Evolutionary conservation across 2,329 filamentous ascomycete genomes (phyloP).

Genomic region (Monosporascus sp.): DNA sequence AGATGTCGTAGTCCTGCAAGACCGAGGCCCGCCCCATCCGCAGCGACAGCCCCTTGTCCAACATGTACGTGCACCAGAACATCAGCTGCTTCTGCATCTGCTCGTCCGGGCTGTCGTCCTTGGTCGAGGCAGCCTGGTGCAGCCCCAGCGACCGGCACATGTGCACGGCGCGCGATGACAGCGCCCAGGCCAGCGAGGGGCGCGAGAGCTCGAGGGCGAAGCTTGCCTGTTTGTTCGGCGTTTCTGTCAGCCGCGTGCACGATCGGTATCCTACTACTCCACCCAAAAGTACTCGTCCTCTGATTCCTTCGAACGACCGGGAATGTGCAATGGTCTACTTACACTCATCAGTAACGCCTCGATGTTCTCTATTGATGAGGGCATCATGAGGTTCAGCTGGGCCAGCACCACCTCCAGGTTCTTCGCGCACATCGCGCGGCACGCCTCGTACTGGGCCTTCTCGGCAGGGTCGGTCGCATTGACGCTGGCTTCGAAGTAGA

Average conservation of each 20-base stretch:
- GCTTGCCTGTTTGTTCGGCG: conserved; percentile 7
- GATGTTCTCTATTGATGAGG: conserved; percentile 41
- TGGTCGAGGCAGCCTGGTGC: conserved; percentile 25
- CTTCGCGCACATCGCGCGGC: conserved; percentile 22
- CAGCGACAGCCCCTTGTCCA: conserved; percentile 51
- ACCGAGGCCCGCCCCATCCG: conserved; percentile 48
- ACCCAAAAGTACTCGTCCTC: too few relatives aligned
- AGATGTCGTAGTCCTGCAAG: conserved; percentile 55
- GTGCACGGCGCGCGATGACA: conserved; percentile 24
- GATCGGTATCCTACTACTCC: too few relatives aligned
- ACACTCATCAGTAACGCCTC: conserved; percentile 44
- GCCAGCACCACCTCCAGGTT: conserved; percentile 27
- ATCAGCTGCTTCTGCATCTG: conserved; percentile 33
- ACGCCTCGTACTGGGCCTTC: conserved; percentile 21
- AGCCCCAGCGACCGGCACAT: conserved; percentile 29
- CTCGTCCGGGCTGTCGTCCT: conserved; percentile 19
- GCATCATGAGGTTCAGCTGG: conserved; percentile 40
- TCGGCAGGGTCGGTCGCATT: conserved; percentile 14
- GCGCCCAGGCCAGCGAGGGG: conserved; percentile 26
- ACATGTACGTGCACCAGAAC: conserved; percentile 54
- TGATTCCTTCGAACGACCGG: too few relatives aligned
- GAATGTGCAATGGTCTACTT: conserved; percentile 11
- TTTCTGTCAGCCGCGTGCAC: neutral
- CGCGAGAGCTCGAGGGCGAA: conserved; percentile 26
- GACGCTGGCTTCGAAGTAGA: conserved; percentile 28